Base-by-base conservation (phyloP, 192 early-diverging fungal genomes). In the Backusella liffmaniae region DNA sequence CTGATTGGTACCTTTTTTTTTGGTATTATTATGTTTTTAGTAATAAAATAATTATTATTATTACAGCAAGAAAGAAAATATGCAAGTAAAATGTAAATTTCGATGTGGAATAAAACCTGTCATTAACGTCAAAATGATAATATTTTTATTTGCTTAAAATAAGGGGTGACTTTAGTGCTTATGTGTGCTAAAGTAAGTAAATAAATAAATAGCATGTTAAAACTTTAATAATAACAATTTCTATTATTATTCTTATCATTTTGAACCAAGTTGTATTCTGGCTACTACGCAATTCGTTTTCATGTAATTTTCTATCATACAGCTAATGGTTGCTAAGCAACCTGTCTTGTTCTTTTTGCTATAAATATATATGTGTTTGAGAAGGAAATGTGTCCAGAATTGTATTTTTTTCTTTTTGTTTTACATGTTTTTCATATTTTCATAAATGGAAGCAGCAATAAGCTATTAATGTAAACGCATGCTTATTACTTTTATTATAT, bases 81-180 rank as follows among this genome's bases (percentile, higher is more conserved):
- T 62, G 56, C 56, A 62, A 26, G 56, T 62, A 62, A 62, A 62
- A 62, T 62, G 12, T 29, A 62, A 62, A 62, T 62, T 62, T 62
- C 26, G 56, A 62, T 62, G 56, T 62, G 56, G 56, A 62, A 29
- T 62, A 13, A 26, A 62, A 49, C 46, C 26, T 62, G 56, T 62
- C 56, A 62, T 62, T 62, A 62, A 62, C 56, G 56, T 62, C 56
- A 62, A 62, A 62, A 62, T 62, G 29, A 62, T 62, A 62, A 62
- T 62, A 23, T 5, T 62, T 62, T 29, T 62, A 29, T 62, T 62
- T 62, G 26, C 26, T 12, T 10, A 62, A 29, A 62, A 62, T 62
- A 62, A 62, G 56, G 56, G 56, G 56, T 62, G 21, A 26, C 56
- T 62, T 26, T 62, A 62, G 56, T 62, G 21, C 15, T 62, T 62